Base-by-base conservation (phyloP, 352 stramenopile species). In the Globisporangium viniferum region DNA sequence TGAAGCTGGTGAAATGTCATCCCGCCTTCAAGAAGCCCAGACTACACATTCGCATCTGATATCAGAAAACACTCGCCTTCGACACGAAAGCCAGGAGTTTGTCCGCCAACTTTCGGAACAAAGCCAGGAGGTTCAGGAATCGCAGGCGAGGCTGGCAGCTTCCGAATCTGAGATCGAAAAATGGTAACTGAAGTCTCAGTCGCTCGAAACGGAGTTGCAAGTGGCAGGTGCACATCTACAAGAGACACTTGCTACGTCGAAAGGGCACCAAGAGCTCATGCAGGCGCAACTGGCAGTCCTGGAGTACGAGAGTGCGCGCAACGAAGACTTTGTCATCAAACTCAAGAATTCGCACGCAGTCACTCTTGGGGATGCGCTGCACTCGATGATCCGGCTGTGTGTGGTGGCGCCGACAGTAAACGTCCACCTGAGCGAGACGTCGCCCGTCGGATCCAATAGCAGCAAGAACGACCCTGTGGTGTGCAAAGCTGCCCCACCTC, bases 391-490 rank as follows among this genome's bases (percentile, higher is more conserved):
- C 22, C 81, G 88, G 1, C 71, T 95, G 3, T 95, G 86, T 36
- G 80, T 94, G 1, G 84, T 95, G 15, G 86, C 88, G n/a, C 88
- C 86, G 3, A 95, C 86, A 0, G 86, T 94, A 7, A 94, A 94
- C 54, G 86, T 94, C 15, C 84, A 94, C 59, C 63, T 95, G 41
- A 83, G 75, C 20, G 74, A 80, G 35, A 76, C 69, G 7, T 29
- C 71, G 6, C 27, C 15, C 2, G 15, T 8, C 7, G 15, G 6
- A 22, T 64, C 76, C 14, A 67, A 63, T 15, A 49, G 0, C 55
- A 72, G 0, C 29, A 69, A 66, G 15, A 49, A 36, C 12, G 48
- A 44, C 15, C 59, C 67, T 8, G 44, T 77, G 2, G 66, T 72
- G 44, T 88, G 77, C 49, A 70, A 67, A 33, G 60, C 77, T 10